Evolutionary conservation across 208 protist species (phyloP), one percentile per base, ranked within the genome.

Genomic region (Trypanosoma cruzi): DNA sequence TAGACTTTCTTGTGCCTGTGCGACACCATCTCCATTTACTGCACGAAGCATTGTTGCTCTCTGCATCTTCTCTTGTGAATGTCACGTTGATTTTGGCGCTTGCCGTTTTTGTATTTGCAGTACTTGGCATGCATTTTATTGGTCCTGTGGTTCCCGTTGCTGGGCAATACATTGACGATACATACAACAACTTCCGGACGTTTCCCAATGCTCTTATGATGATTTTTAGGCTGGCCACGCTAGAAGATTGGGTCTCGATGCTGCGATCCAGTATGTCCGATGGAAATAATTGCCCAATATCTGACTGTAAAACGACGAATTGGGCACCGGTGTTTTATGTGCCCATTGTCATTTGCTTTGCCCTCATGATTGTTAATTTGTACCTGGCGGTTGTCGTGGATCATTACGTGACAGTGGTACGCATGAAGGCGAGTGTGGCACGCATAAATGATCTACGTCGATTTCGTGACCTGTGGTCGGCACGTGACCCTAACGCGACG

Each of bases 111-210:
- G 82, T 95, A 56, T 97, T 94, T 64, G 84, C 86, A 32, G 83
- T 97, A n/a, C 67, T 94, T 34, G 93, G 93, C 26, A 67, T 97
- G 67, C 89, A 97, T 71, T 77, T 96, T 75, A 74, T 97, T 68
- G 91, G 88, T 46, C 92, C 87, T 77, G 72, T 95, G 48, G 73
- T 91, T 14, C 85, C 90, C 53, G 89, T 82, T 53, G 58, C 26
- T 42, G 79, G 81, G 29, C 70, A 80, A 58, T 90, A 86, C 75
- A 86, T 95, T 73, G 84, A 94, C 62, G 64, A 58, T 57, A 83
- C 37, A 48, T 95, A 95, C 74, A 93, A 94, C 71, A 97, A 96
- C 80, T 97, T 94, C 68, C 55, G 68, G 46, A 94, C 83, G 56
- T 94, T 95, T 52, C 83, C 87, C 34, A 93, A 95, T 62, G 65